Evolutionary conservation across 2,329 filamentous ascomycete genomes (phyloP), one percentile per base, ranked within the genome.

Genomic region (Trichoderma koningiopsis): DNA sequence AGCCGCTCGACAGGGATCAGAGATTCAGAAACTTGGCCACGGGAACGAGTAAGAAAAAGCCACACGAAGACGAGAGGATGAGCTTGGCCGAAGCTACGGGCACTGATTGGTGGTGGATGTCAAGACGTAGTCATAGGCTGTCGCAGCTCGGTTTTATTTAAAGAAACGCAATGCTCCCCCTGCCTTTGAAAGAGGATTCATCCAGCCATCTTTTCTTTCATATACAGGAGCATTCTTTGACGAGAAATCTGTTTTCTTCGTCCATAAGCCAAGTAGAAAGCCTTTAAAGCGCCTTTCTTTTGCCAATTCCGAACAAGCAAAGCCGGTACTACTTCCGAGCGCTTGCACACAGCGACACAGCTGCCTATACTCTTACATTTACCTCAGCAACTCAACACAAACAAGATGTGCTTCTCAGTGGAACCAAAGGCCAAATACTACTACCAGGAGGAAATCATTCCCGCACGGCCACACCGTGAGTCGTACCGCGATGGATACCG

Each of bases 391-490:
- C 40, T n/a, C 13, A 22, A 31, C 56, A 10, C 29, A 58, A 43
- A 13, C 56, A 29, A 87, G 6, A 43, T 87, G 85, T 87, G 85
- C 75, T 86, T 87, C 80, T 75, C 79, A 58, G 72, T 78, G 67
- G 79, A 81, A 70, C 81, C 83, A 67, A 77, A 76, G 35, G 82
- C 80, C 52, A 81, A 81, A 58, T 86, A 87, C 79, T 87, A 87
- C 80, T 86, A 87, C 76, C 83, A 83, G 75, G 83, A 87, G 78
- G 85, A 87, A 72, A 80, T 83, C 72, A 80, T 85, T 58, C 85
- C 85, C 55, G 79, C 82, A 69, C 79, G 83, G 52, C 79, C 81
- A 60, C 75, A 74, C 71, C 76, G 47, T 5, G 47, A 49, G 47
- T 49, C 47, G 22, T 49, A 22, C 47, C 40, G 40, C 16, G 40